These are phyloP conservation scores for Paramecium biaurelia DNA, from an alignment of 73 alveolate genomes.

Conservation along the genomic window DNA sequence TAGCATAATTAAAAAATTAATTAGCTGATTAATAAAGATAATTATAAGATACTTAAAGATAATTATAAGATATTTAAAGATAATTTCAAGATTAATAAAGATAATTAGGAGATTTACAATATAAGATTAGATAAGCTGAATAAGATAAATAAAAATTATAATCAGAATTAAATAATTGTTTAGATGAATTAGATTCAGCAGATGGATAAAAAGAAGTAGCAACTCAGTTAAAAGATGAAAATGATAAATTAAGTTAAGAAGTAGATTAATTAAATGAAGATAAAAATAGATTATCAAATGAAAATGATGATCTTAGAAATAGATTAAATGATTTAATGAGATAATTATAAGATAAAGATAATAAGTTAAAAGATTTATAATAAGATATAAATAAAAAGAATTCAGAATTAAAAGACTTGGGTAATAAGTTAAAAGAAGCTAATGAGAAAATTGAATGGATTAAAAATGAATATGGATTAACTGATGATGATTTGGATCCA, in stretches of 20 bases:
- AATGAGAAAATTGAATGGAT: slow-evolving; percentile 39
- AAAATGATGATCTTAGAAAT: background rate
- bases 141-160: background rate
- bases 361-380: background rate
- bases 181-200: slow-evolving; percentile 21
- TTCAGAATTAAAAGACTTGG: background rate
- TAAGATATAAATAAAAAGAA: background rate
- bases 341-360: slow-evolving; percentile 17
- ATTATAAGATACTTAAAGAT: background rate
- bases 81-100: background rate
- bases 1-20: background rate
- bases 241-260: background rate
- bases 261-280: slow-evolving; percentile 6
- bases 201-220: background rate
- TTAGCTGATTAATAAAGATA: background rate
- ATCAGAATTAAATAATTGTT: background rate
- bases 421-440: background rate
- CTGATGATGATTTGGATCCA: slow-evolving; percentile 54
- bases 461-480: slow-evolving; percentile 31
- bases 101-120: background rate
- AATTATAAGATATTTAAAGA: background rate
- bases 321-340: background rate
- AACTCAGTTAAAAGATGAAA: background rate
- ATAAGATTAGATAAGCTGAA: background rate
- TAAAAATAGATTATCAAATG: background rate